Base-by-base conservation (phyloP, 2,329 filamentous ascomycete species). In the Leptographium flavum region DNA sequence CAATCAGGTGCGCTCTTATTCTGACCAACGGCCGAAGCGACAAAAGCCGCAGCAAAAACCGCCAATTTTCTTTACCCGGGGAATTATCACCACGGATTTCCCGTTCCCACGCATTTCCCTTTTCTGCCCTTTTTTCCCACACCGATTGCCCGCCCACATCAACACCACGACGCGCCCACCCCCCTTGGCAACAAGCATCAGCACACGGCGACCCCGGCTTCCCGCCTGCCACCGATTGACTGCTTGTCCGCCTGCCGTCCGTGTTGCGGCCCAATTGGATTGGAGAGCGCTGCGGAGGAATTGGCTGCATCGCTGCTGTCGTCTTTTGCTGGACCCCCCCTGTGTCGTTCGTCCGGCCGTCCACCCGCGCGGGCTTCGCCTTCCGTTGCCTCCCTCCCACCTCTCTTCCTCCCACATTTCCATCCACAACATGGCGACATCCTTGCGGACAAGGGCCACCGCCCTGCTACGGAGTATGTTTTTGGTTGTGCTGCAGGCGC, bases 381-480 rank as follows among this genome's bases (percentile, higher is more conserved):
- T n/a, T n/a, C n/a, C n/a, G n/a, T n/a, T n/a, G n/a, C n/a, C n/a
- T n/a, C n/a, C n/a, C n/a, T n/a, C n/a, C n/a, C n/a, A n/a, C n/a
- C n/a, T n/a, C n/a, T n/a, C n/a, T n/a, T n/a, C n/a, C n/a, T n/a
- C n/a, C n/a, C n/a, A n/a, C n/a, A n/a, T n/a, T 37, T 11, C 21
- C 35, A 22, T 7, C 35, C 13, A 23, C 35, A 37, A 33, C 51
- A 73, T 73, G 69, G 60, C 71, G 52, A 61, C 63, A 47, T 66
- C 68, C 48, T 60, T 67, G 58, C 68, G 70, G 62, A 68, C 67
- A 54, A 66, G 67, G 57, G 68, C 66, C 62, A 64, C 69, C 55
- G 64, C 71, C 64, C 67, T 69, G 55, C 61, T 73, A 53, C 66
- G 70, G 68, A 67, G 70, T 73, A 55, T 55, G 67, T 58, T 37